These are phyloP conservation scores for Quercus lobata DNA, from an alignment of 331 rosid species.

Conservation along the genomic window DNA sequence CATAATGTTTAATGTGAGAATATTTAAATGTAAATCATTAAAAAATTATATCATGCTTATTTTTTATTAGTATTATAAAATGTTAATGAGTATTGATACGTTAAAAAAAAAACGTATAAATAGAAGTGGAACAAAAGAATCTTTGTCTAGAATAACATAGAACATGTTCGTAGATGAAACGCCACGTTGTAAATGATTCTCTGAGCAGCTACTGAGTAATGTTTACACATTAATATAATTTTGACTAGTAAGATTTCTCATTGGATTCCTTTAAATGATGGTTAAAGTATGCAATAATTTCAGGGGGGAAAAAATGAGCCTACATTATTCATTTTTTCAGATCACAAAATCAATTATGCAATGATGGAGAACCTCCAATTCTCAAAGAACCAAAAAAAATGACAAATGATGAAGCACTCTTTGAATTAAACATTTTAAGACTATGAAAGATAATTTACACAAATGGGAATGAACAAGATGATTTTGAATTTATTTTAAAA, in stretches of 20 bases:
- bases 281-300: constrained; percentile 3
- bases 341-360: constrained; percentile 5
- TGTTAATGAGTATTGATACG: not conserved
- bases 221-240: constrained; percentile 6
- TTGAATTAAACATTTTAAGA: not conserved
- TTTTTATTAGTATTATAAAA: no score
- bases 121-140: constrained; percentile 41
- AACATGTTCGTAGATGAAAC: constrained; percentile 53
- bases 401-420: not conserved
- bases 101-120: not conserved
- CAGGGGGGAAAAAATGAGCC: constrained; percentile 10
- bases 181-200: constrained; percentile 54
- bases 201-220: not conserved
- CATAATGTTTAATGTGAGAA: not conserved
- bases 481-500: no score
- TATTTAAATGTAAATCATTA: not conserved
- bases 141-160: constrained; percentile 45
- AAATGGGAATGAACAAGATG: no score
- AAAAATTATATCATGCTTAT: not conserved
- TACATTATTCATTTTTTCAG: constrained; percentile 8
- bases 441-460: not conserved
- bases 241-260: constrained; percentile 2
- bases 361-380: constrained; percentile 13
- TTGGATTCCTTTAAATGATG: constrained; percentile 46
- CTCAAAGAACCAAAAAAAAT: not conserved